Percentiles rank a stretch among this genome's conserved stretches.
phyloP scores from a whole-genome alignment of 1,284 basidiomycete genomes.

The Sporisorium exsertum region DNA sequence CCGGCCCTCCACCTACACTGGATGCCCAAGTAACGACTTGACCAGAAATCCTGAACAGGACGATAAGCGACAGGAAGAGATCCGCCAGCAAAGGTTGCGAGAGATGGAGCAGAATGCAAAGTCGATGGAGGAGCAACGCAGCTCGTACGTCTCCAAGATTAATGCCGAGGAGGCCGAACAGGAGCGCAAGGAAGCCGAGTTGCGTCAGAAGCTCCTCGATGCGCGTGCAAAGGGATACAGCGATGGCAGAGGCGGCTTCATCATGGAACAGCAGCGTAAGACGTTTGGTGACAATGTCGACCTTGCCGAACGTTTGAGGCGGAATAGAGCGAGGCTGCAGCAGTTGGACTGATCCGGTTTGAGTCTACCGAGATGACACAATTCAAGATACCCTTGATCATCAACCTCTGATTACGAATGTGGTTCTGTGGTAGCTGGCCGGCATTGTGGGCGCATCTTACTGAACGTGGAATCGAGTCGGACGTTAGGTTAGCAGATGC shows the following conservation, averaged over 20 bases:
- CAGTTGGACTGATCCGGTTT: slow-evolving; percentile 32
- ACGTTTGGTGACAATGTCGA: slow-evolving; percentile 55
- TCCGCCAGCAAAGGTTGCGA: slow-evolving; percentile 83
- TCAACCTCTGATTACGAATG: background rate
- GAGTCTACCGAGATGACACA: background rate
- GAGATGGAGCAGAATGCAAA: slow-evolving; percentile 84
- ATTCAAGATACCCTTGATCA: slow-evolving; percentile 3
- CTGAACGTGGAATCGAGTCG: too few relatives aligned
- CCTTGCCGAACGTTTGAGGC: slow-evolving; percentile 53
- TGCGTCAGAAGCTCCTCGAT: slow-evolving; percentile 51
- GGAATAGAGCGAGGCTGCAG: slow-evolving; percentile 50
- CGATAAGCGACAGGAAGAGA: slow-evolving; percentile 71
- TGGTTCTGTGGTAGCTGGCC: too few relatives aligned
- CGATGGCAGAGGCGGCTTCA: slow-evolving; percentile 58
- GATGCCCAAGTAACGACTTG: slow-evolving; percentile 22
- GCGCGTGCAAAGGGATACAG: slow-evolving; percentile 30
- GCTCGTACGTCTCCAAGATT: slow-evolving; percentile 52
- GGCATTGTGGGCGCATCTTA: background rate
- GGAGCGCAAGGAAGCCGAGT: slow-evolving; percentile 48
- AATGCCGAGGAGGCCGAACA: slow-evolving; percentile 52
- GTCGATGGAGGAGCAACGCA: slow-evolving; percentile 76
- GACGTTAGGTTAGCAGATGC: background rate
- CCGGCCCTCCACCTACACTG: background rate
- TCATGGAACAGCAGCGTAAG: slow-evolving; percentile 61
- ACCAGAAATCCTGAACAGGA: slow-evolving; percentile 53